Evolutionary conservation across 2,329 filamentous ascomycete genomes (phyloP), one percentile per base, ranked within the genome.

Genomic region (Truncatella angustata): DNA sequence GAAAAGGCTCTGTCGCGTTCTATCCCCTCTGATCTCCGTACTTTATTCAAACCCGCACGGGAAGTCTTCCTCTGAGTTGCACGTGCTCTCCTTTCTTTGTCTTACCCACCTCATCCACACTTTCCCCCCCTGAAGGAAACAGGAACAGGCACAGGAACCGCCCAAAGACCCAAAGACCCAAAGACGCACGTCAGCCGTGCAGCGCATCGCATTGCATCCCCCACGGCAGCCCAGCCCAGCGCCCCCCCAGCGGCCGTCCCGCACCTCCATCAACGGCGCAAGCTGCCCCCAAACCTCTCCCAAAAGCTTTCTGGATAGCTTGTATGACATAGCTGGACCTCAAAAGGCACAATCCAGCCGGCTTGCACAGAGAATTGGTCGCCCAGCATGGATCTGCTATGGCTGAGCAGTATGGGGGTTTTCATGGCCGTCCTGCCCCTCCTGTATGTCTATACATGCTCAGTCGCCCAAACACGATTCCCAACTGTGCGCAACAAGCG

Each of bases 401-500:
- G 63, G 12, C 54, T 60, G 35, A 58, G 69, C 45, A 65, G 73
- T 37, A 51, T 62, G 6, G 51, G 56, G 53, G 62, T 76, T 58
- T 59, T 79, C 45, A 63, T 66, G 55, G 64, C 73, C 24, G 60
- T 71, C 46, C 58, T 72, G 30, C 79, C 80, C 3, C 65, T 74
- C 50, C 66, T 83, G 44, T 83, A 84, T 72, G 73, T 75, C 56
- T 79, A 78, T 67, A 75, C 76, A 3, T 73, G 71, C 23, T 69
- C 71, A 37, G 64, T 74, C n/a, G 69, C 76, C 37, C 71, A 74
- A 55, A 62, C 72, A 23, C 72, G 78, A 28, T 82, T 90, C 60
- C 88, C 90, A 4, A 80, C 75, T 40, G 75, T 97, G 57, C 78
- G 77, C 61, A 87, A 90, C 74, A 95, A 96, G 79, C 85, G 90